Percentiles rank a stretch among this genome's conserved stretches.
These are phyloP conservation scores for Candida tallmaniae DNA, from an alignment of 805 yeast genomes.

Conservation along the genomic window DNA sequence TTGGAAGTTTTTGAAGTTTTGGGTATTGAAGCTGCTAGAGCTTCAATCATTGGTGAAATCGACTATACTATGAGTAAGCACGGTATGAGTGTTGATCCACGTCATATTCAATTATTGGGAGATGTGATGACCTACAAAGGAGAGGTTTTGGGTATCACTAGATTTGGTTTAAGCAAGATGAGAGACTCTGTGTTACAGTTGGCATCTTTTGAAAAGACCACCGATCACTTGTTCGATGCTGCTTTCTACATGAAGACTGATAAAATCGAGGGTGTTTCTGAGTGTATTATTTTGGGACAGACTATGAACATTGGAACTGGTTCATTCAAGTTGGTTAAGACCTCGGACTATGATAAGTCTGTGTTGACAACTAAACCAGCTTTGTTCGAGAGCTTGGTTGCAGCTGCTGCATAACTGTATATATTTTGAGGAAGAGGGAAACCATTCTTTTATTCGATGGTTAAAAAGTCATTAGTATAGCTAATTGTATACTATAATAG, in stretches of 20 bases:
- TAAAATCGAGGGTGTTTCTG: constrained; percentile 94
- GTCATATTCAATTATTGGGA: constrained; percentile 95
- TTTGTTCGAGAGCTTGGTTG: constrained; percentile 3
- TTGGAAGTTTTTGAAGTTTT: constrained; percentile 83
- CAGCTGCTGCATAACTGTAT: background rate
- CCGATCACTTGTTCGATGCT: constrained; percentile 97
- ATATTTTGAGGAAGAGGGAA: no score
- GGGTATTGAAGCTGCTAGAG: constrained; percentile 97
- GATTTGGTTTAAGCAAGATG: constrained; percentile 98
- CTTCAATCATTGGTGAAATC: constrained; percentile 89
- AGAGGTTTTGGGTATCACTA: constrained; percentile 94
- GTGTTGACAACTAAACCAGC: constrained; percentile 1
- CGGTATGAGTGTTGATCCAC: constrained; percentile 99
- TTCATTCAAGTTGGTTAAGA: constrained; percentile 78
- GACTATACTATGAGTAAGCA: constrained; percentile 98
- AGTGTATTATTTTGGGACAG: constrained; percentile 95
- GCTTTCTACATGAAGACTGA: constrained; percentile 97
- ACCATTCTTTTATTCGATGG: no score
- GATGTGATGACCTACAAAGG: constrained; percentile 99
- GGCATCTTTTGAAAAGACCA: constrained; percentile 97
- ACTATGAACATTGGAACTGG: constrained; percentile 98
- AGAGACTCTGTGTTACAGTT: constrained; percentile 95
- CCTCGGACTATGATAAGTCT: constrained; percentile 32
- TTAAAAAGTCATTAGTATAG: no score
- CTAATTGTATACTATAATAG: no score